Evolutionary conservation across 1,284 basidiomycete species (phyloP).

Genomic region (Cutaneotrichosporon spelunceum): DNA sequence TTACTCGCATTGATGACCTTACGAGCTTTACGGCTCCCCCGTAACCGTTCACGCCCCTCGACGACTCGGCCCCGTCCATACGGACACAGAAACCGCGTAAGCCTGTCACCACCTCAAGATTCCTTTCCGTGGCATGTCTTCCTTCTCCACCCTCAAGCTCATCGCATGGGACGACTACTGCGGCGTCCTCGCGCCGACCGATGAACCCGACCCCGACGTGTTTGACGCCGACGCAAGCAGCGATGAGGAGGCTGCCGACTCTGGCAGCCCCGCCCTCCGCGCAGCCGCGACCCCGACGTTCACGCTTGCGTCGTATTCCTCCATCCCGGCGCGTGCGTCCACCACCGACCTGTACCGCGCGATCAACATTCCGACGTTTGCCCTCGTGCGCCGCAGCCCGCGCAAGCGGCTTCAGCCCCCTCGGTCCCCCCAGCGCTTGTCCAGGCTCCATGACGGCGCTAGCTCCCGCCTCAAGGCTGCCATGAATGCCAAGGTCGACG

Average conservation of each 20-base stretch:
- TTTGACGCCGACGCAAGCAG: conserved; percentile 2
- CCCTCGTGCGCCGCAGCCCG: conserved; percentile 4
- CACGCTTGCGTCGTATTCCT: neutral
- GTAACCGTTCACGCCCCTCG: neutral
- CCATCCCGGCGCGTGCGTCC: neutral
- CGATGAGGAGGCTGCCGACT: neutral
- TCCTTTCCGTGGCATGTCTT: neutral
- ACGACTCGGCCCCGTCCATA: too few relatives aligned
- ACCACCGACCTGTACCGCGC: conserved; percentile 1
- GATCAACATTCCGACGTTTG: conserved; percentile 15
- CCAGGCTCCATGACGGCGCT: too few relatives aligned
- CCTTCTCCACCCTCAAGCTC: neutral
- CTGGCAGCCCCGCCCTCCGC: neutral
- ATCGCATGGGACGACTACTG: neutral
- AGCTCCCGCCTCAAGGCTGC: too few relatives aligned
- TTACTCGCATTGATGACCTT: neutral
- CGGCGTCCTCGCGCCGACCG: neutral
- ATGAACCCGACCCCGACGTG: neutral
- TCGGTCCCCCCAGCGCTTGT: neutral
- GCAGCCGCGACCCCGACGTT: neutral
- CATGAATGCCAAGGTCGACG: too few relatives aligned
- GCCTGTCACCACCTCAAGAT: too few relatives aligned
- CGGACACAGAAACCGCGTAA: too few relatives aligned
- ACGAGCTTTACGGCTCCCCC: neutral
- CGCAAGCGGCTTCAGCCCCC: neutral